A percentile compares a stretch with the other conserved stretches of the same genome.
Conservation (phyloP, 1,284 basidiomycete species). For the Cutaneotrichosporon sp. region DNA sequence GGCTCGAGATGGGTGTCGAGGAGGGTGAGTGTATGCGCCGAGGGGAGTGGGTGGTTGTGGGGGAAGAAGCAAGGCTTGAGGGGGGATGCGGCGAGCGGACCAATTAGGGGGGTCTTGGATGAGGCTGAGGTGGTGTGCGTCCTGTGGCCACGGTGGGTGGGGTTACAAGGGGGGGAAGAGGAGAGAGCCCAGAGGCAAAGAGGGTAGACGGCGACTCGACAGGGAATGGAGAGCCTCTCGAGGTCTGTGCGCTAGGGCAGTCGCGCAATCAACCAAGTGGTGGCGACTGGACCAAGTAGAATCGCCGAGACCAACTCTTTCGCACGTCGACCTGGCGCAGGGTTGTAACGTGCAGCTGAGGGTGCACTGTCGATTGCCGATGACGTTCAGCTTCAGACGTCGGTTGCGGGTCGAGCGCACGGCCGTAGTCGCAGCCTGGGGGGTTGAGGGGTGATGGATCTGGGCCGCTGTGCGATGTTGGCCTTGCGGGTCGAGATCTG, state of each 20-base stretch:
- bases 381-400: neutral
- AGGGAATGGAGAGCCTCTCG: neutral
- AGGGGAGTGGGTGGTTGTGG: no score
- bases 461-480: neutral
- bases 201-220: no score
- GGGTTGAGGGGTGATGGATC: neutral
- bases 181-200: no score
- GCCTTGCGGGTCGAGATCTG: no score
- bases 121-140: no score
- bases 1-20: neutral
- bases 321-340: neutral
- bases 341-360: neutral
- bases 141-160: neutral
- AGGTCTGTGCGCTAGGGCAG: slow-evolving; percentile 4
- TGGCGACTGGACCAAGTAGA: slow-evolving; percentile 7
- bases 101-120: neutral
- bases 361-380: neutral
- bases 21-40: neutral
- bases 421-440: neutral
- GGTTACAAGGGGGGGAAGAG: no score
- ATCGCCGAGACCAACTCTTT: no score
- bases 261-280: neutral
- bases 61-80: neutral
- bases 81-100: neutral
- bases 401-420: neutral